phyloP scores from a whole-genome alignment of 23 red algal species.

The Gracilaria gracilis region DNA sequence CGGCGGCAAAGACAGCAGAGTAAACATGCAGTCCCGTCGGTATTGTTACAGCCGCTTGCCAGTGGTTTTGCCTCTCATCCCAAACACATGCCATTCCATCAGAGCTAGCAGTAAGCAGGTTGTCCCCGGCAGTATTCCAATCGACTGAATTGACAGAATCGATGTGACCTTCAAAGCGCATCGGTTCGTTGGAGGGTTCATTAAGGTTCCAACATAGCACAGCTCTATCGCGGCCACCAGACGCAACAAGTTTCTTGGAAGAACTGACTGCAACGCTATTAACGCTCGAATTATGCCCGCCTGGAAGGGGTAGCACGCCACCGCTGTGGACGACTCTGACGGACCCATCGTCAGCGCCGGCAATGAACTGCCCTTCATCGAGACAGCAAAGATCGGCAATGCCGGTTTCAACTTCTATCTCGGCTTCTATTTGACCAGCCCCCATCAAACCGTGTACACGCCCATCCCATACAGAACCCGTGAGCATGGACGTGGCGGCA shows the following conservation, averaged over 20 bases:
- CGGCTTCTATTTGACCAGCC: constrained; percentile 76
- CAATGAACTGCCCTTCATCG: constrained; percentile 86
- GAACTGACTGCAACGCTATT: constrained; percentile 41
- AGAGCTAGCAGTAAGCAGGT: constrained; percentile 73
- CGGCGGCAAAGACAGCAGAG: constrained; percentile 67
- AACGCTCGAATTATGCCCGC: constrained; percentile 71
- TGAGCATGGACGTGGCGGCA: constrained; percentile 79
- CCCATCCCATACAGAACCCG: constrained; percentile 82
- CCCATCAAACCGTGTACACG: constrained; percentile 82
- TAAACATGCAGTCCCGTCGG: constrained; percentile 68
- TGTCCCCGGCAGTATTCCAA: constrained; percentile 60
- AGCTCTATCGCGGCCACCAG: constrained; percentile 63
- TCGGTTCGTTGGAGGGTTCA: constrained; percentile 71
- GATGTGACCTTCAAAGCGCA: constrained; percentile 80
- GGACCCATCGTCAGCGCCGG: constrained; percentile 76
- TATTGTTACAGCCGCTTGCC: constrained; percentile 59
- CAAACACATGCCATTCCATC: constrained; percentile 84
- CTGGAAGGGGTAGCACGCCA: constrained; percentile 73
- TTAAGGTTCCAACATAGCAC: constrained; percentile 77
- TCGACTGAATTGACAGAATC: constrained; percentile 80
- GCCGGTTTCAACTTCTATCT: constrained; percentile 79
- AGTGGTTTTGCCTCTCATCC: constrained; percentile 73
- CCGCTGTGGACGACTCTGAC: constrained; percentile 83
- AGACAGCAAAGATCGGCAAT: constrained; percentile 72
- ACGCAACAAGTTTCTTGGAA: constrained; percentile 69